phyloP scores from a whole-genome alignment of 2,329 filamentous ascomycete species.

The Chalara sp. region DNA sequence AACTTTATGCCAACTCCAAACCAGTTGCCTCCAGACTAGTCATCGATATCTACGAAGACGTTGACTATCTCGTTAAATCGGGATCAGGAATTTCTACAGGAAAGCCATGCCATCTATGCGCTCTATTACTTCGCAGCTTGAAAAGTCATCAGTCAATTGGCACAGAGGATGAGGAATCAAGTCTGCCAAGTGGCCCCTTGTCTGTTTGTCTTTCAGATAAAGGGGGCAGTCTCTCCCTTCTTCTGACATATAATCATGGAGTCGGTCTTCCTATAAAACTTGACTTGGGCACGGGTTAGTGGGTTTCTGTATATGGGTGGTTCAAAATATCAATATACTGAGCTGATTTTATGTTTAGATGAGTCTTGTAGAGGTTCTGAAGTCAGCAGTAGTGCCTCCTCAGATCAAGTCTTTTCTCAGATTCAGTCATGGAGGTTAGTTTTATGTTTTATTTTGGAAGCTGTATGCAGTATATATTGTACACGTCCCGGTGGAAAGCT shows the following conservation, averaged over 20 bases:
- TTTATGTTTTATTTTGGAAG: no score
- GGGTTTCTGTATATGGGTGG: no score
- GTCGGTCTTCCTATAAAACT: no score
- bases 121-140: conserved; percentile 1
- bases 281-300: not conserved
- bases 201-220: not conserved
- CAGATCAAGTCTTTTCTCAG: conserved; percentile 1
- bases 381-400: conserved; percentile 1
- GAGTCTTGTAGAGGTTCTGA: conserved; percentile 1
- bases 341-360: not conserved
- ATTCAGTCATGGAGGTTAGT: not conserved
- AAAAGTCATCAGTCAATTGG: not conserved
- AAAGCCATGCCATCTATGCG: conserved; percentile 1
- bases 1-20: no score
- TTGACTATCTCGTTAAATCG: not conserved
- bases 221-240: not conserved
- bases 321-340: no score
- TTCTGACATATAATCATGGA: not conserved
- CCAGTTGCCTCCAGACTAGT: no score
- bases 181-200: not conserved
- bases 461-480: no score
- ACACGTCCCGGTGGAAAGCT: no score
- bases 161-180: not conserved
- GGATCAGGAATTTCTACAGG: not conserved
- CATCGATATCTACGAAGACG: not conserved